Evolutionary conservation across 2,329 filamentous ascomycete genomes (phyloP).

Genomic region (Cladosporium austrohemisphaericum): DNA sequence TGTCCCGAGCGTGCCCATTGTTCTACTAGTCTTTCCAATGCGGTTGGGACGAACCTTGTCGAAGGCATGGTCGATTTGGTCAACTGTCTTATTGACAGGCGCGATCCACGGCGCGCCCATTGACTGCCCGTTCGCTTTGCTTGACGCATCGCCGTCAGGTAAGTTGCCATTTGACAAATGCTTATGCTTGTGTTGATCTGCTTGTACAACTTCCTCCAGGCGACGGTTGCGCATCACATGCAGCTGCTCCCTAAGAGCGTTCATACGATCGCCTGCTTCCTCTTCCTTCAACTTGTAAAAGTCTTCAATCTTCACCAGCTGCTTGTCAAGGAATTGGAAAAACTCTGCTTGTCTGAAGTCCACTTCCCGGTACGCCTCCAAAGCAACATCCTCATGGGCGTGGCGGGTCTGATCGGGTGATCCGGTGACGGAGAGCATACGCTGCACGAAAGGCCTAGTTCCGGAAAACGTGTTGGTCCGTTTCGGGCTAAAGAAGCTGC

Average conservation of each 20-base stretch:
- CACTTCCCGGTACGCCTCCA: conserved; percentile 60
- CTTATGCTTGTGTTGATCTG: conserved; percentile 34
- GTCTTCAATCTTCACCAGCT: conserved; percentile 84
- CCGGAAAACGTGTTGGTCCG: conserved; percentile 37
- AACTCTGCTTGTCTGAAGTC: conserved; percentile 78
- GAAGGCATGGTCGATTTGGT: conserved; percentile 18
- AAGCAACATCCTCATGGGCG: conserved; percentile 39
- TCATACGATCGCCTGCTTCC: conserved; percentile 71
- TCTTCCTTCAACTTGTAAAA: conserved; percentile 89
- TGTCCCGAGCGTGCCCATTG: conserved; percentile 38
- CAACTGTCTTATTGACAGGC: conserved; percentile 37
- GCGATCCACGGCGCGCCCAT: conserved; percentile 29
- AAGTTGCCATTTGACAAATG: neutral
- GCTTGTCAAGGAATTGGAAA: conserved; percentile 74
- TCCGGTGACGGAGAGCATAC: conserved; percentile 24
- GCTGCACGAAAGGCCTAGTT: conserved; percentile 22
- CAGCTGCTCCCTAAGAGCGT: conserved; percentile 72
- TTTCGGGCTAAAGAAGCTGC: conserved; percentile 26
- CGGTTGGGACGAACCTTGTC: conserved; percentile 38
- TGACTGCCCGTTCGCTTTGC: neutral
- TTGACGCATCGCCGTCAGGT: conserved; percentile 3
- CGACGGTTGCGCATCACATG: conserved; percentile 89
- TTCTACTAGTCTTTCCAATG: conserved; percentile 55
- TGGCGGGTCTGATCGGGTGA: conserved; percentile 25
- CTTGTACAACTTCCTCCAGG: conserved; percentile 63